Base-by-base conservation (phyloP, 495 filamentous ascomycete genomes). In the Aspergillus wentii region DNA sequence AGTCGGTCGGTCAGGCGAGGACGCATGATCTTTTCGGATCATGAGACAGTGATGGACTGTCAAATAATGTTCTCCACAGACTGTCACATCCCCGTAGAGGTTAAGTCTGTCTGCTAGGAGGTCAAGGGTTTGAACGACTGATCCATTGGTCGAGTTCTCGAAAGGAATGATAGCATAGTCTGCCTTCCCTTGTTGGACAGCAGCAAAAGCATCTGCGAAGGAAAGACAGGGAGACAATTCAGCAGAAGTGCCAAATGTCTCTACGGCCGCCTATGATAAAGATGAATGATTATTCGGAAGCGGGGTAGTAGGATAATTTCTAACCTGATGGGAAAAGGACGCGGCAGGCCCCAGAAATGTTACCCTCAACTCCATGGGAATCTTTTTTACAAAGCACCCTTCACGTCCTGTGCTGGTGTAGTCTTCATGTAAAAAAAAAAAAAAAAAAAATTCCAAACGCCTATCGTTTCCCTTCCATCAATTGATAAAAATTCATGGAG, bases 81-180 rank as follows among this genome's bases (percentile, higher is more conserved):
- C 83, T 36, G 67, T 59, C 17, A 92, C 72, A 49, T 86, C 77
- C 13, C 69, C 68, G 54, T 80, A 86, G 19, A 53, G 48, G 38
- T 54, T 49, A 17, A 64, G 57, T 22, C 83, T 72, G 61, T 94
- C 88, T 43, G 86, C 86, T 37, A 98, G 74, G 36, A 89, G 77
- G 58, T 95, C 90, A 6, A 98, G 76, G 0, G 89, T 95, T 55
- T 82, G 78, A 17, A 91, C 78, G 27, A 98, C 94, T 29, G 81
- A 80, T 44, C 92, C 92, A 62, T 96, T 94, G 47, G 88, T 88
- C 8, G 83, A 90, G 63, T 98, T 98, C 61, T 98, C 92, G 64
- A 94, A 90, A 19, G 92, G 92, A 11, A 96, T 86, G 3, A 98
- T 85, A 42, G 88, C 91, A 51, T 78, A 83, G 41, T 70, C 59